A percentile compares a stretch with the other conserved stretches of the same genome.
phyloP scores from a whole-genome alignment of 306 rosid genomes.

The Dicorynia guianensis region DNA sequence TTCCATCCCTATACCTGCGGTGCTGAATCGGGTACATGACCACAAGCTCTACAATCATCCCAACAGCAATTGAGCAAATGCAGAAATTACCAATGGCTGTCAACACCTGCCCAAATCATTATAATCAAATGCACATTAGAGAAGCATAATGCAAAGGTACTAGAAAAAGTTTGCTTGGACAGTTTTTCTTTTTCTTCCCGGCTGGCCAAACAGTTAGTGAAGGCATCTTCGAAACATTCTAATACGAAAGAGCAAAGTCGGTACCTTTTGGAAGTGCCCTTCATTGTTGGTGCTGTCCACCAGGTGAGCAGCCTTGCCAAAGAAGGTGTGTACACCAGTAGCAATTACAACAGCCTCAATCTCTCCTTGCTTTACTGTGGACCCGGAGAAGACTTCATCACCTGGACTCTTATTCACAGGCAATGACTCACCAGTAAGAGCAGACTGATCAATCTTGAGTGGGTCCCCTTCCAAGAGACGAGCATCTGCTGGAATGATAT shows the following conservation, averaged over 20 bases:
- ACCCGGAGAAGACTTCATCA: constrained; percentile 87
- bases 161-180: not conserved
- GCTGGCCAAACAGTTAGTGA: not conserved
- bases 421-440: constrained; percentile 90
- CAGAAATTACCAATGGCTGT: constrained; percentile 95
- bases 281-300: constrained; percentile 82
- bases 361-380: constrained; percentile 95
- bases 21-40: constrained; percentile 91
- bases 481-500: constrained; percentile 88
- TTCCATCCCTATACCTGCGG: constrained; percentile 74
- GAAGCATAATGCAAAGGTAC: not conserved
- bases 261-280: constrained; percentile 93
- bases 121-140: constrained; percentile 25
- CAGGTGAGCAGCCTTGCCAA: constrained; percentile 95
- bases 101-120: constrained; percentile 65
- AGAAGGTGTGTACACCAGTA: constrained; percentile 93
- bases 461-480: constrained; percentile 88
- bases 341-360: constrained; percentile 93
- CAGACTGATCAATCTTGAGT: constrained; percentile 84
- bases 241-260: not conserved
- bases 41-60: constrained; percentile 72
- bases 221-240: not conserved
- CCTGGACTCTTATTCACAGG: constrained; percentile 65
- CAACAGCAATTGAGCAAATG: constrained; percentile 82
- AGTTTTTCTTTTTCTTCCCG: not conserved